phyloP scores from a whole-genome alignment of 2,329 filamentous ascomycete species.

The Fusarium pseudoanthophilum region DNA sequence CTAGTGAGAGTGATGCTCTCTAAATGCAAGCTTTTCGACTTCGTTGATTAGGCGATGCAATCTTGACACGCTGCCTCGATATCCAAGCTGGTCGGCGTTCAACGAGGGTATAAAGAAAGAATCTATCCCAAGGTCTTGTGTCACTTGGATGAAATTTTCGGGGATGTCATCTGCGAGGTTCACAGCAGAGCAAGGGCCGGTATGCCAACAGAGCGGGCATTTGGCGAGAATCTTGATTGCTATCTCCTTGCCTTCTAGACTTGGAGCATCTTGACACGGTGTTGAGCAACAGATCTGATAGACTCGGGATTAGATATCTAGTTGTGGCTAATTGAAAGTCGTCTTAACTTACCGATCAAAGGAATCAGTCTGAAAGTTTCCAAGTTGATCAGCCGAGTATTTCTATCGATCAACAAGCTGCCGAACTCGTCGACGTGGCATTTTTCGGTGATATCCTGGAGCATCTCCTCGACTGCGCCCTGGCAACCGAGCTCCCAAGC shows the following conservation, averaged over 20 bases:
- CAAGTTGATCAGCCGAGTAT: not conserved
- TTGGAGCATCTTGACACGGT: not conserved
- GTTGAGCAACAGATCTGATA: not conserved
- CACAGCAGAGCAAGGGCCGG: not conserved
- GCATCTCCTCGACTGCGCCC: not conserved
- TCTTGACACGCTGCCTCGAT: not conserved
- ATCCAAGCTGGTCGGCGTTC: not conserved
- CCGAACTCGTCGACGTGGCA: not conserved
- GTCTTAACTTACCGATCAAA: not conserved
- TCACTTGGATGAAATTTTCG: not conserved
- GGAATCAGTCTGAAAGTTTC: not conserved
- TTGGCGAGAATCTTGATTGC: not conserved
- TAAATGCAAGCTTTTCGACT: not conserved
- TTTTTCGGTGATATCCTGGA: not conserved
- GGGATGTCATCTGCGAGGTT: not conserved
- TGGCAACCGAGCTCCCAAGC: conserved; percentile 4
- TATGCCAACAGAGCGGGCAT: not conserved
- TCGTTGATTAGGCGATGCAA: not conserved
- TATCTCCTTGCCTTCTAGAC: not conserved
- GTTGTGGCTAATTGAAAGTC: not conserved
- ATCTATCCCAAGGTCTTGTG: not conserved
- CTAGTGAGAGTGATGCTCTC: not conserved
- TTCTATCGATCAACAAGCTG: not conserved
- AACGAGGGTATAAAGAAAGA: not conserved
- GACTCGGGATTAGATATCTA: not conserved